These are phyloP conservation scores for Dalbergia oliveri DNA, from an alignment of 306 rosid genomes.

Conservation along the genomic window DNA sequence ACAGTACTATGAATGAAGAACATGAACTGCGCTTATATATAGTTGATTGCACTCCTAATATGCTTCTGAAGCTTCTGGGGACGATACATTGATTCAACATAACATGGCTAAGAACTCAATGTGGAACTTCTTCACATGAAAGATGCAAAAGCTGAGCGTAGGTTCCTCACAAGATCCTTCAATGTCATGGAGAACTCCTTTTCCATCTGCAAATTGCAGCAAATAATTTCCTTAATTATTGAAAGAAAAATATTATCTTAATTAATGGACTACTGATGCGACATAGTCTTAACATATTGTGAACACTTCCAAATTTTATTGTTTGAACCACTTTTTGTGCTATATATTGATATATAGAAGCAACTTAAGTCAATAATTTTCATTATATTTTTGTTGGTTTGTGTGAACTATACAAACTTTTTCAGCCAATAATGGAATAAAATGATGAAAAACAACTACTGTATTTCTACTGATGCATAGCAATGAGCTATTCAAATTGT, in stretches of 20 bases:
- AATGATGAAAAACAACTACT: background rate
- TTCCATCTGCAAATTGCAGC: conserved; percentile 73
- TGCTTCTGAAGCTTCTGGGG: conserved; percentile 45
- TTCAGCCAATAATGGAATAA: background rate
- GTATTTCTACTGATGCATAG: too few species aligned
- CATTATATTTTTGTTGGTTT: background rate
- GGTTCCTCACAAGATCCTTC: conserved; percentile 76
- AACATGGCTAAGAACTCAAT: conserved; percentile 5
- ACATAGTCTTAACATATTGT: background rate
- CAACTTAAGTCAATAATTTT: background rate
- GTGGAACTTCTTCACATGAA: conserved; percentile 59
- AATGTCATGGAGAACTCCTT: conserved; percentile 68
- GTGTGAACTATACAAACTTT: background rate
- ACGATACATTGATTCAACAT: background rate
- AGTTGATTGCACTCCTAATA: conserved; percentile 35
- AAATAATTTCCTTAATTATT: background rate
- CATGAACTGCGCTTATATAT: conserved; percentile 24
- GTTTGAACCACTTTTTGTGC: conserved; percentile 2
- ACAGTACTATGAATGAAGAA: conserved; percentile 40
- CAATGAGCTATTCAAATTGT: too few species aligned
- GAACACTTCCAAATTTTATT: background rate
- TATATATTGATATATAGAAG: background rate
- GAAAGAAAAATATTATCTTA: background rate
- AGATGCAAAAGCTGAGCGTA: conserved; percentile 62
- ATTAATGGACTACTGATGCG: background rate